Base-by-base conservation (phyloP, 257 asterid species). In the Capsicum baccatum region DNA sequence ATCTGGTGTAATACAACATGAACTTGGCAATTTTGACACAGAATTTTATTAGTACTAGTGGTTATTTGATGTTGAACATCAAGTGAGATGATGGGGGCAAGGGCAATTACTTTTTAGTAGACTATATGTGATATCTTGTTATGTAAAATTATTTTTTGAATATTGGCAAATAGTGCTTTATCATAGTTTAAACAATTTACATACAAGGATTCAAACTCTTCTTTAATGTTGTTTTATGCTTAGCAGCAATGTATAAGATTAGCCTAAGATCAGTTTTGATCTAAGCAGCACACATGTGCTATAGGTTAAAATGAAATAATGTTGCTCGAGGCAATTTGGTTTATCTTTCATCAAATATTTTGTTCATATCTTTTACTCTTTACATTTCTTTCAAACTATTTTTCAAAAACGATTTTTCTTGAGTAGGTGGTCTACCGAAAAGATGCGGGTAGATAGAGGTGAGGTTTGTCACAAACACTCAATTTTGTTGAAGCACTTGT, bases 1-100 rank as follows among this genome's bases (percentile, higher is more conserved):
- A 92, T n/a, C 60, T 91, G 79, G 88, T 83, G 87, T 91, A 88
- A 26, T 26, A 26, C 33, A 26, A 91, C 70, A 33, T 69, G 33
- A 26, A 19, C 83, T 84, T 81, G 54, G 55, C 87, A 86, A 59
- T 79, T 83, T 80, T 85, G 83, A 59, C 70, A 59, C 70, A 76
- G 37, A 48, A 66, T 57, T 17, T 70, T 5, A 35, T 42, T 17
- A 70, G 9, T 70, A 70, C 21, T 68, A 62, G 55, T 79, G 68
- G 79, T 33, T 26, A 26, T 26, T 26, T 44, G 56, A 44, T 44
- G 57, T 44, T 70, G 79, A 69, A 16, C 55, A 69, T 69, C 19
- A 42, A 7, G 55, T 68, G 15, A 69, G 78, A 39, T 59, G 66
- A 59, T 66, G 74, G 13, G 8, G 8, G 58, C 42, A 74, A 26